Base-by-base conservation (phyloP, 257 asterid species). In the Nicotiana noctiflora region DNA sequence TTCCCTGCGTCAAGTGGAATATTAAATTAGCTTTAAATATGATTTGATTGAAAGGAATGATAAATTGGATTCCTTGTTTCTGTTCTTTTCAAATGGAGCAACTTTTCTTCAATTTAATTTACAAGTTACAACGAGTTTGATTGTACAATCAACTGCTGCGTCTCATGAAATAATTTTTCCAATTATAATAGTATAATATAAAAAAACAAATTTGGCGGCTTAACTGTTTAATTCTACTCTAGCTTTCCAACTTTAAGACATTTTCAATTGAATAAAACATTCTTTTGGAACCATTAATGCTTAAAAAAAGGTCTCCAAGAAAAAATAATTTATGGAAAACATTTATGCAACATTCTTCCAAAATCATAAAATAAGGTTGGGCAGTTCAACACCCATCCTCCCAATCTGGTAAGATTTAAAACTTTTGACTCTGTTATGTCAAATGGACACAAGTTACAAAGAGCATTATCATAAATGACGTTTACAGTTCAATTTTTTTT, bases 1-100 rank as follows among this genome's bases (percentile, higher is more conserved):
- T 92, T 91, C 82, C 98, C 99, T 93, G 82, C 79, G 21, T 13
- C 40, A 59, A 34, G 23, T 68, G 64, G 53, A 31, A 55, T 0
- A 55, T 55, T 23, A 23, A 56, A 19, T 59, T n/a, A 77, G 60
- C 40, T 72, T 13, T 17, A 18, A 17, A 23, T 72, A 46, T 23
- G 61, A 72, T 2, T 15, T 72, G 40, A 46, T 8, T 23, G 77
- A 70, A 6, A 44, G 57, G 9, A 70, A 21, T 13, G 1, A 19
- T 70, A 44, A 64, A 19, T 68, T 70, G 57, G 13, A 44, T 17
- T 18, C 23, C 25, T 6, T 56, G 23, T 56, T 13, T 44, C 0
- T 13, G 3, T 70, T 44, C 74, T 40, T 44, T 5, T 70, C 32
- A 72, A 72, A 72, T 72, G 60, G 78, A 46, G 15, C 37, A 46